These are phyloP conservation scores for Xylaria sp. DNA, from an alignment of 2,329 filamentous ascomycete genomes.

Conservation along the genomic window DNA sequence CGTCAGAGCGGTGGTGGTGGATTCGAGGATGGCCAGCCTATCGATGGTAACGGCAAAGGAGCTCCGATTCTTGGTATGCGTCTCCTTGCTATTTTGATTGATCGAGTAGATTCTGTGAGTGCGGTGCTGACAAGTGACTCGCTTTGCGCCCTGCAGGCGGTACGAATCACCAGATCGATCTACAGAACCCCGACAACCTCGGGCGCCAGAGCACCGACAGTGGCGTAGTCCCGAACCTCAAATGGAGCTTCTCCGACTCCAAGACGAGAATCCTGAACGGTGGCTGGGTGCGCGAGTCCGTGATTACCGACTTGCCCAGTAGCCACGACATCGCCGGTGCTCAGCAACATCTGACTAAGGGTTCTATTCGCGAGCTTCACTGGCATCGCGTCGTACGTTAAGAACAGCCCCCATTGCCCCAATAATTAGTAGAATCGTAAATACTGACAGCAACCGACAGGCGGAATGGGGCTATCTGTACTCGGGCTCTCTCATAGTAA, in stretches of 20 bases:
- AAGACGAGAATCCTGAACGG: constrained; percentile 66
- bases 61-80: constrained; percentile 60
- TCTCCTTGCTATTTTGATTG: background rate
- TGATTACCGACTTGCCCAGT: constrained; percentile 68
- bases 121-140: constrained; percentile 3
- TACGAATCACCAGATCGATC: constrained; percentile 65
- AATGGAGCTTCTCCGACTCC: constrained; percentile 73
- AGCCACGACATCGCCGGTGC: constrained; percentile 71
- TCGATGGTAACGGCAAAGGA: constrained; percentile 62
- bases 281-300: constrained; percentile 70
- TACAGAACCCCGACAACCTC: constrained; percentile 68
- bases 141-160: constrained; percentile 57
- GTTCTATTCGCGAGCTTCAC: constrained; percentile 68
- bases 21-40: constrained; percentile 61
- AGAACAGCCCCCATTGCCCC: background rate
- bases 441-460: constrained; percentile 41
- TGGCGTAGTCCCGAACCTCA: constrained; percentile 69
- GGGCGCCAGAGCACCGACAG: constrained; percentile 66
- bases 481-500: constrained; percentile 60
- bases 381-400: constrained; percentile 68
- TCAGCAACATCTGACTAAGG: constrained; percentile 71
- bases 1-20: constrained; percentile 35
- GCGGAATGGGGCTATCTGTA: constrained; percentile 71
- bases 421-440: background rate
- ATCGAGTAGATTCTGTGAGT: too few relatives aligned